Evolutionary conservation across 2,329 filamentous ascomycete genomes (phyloP).

Genomic region (Didymella arachidicola): DNA sequence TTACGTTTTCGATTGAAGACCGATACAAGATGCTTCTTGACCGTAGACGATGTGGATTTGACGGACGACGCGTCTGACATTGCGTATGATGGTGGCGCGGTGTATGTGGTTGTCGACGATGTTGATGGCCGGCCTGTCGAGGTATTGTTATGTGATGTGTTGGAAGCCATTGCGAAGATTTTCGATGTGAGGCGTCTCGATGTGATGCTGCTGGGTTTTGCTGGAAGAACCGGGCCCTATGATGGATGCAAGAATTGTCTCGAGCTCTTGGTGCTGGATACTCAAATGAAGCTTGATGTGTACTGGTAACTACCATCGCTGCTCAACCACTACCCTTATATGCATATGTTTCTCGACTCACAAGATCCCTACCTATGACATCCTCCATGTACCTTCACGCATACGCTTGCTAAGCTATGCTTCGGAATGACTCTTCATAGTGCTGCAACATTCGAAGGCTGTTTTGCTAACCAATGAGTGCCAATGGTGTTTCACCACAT

Average conservation of each 20-base stretch:
- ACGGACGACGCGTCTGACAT: conserved; percentile 20
- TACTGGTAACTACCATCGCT: not conserved
- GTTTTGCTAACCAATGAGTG: conserved; percentile 1
- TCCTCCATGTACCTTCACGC: not conserved
- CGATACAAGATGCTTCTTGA: conserved; percentile 26
- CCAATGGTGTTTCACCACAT: not conserved
- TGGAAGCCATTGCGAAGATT: conserved; percentile 13
- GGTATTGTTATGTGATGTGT: conserved; percentile 2
- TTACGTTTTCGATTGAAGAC: conserved; percentile 26
- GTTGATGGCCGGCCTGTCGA: not conserved
- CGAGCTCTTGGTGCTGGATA: not conserved
- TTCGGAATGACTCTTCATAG: conserved; percentile 14
- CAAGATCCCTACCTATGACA: conserved; percentile 2
- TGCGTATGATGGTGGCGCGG: conserved; percentile 23
- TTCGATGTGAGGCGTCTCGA: not conserved
- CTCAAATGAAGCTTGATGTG: not conserved
- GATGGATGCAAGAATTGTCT: not conserved
- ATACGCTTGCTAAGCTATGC: conserved; percentile 9
- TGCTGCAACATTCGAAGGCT: not conserved
- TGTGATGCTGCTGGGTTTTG: not conserved
- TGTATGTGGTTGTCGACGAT: conserved; percentile 5
- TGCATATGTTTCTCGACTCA: not conserved
- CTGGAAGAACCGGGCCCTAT: not conserved
- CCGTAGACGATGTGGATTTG: conserved; percentile 21
- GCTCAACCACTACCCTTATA: not conserved